Evolutionary conservation across 2,329 filamentous ascomycete species (phyloP), one percentile per base, ranked within the genome.

Genomic region (Diaporthe sp.): DNA sequence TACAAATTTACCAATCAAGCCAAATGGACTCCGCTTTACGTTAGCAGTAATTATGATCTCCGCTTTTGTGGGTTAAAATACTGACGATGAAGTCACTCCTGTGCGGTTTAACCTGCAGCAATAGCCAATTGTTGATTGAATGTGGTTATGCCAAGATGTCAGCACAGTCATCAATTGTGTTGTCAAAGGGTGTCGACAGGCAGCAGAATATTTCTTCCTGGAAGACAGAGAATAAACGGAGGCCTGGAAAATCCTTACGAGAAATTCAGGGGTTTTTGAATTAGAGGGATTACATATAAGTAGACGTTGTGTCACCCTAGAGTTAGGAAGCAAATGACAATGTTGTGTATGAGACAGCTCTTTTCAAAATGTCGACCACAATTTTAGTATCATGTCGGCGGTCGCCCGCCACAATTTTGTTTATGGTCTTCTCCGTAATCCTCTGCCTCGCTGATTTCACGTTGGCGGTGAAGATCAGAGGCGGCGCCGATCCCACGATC

Each of bases 141-240:
- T 4, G 28, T 19, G 22, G 42, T 19, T 5, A 25, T 38, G 64
- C 64, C 64, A 67, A 67, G 64, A 13, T 28, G 22, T 40, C 30
- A 67, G 64, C 64, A 19, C 45, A 67, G 64, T 52, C 64, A 67
- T 67, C 64, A 33, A 33, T 66, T 50, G 17, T 6, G 12, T n/a
- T 66, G 35, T 33, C 22, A 66, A 7, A 12, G 61, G 42, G 28
- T 17, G 42, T 5, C 28, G 35, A 19, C 42, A 66, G 45, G 64
- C 64, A 52, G 47, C 30, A 67, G n/a, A 28, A 67, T 67, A 25
- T 17, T 2, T 15, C 22, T 25, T 22, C 25, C 12, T 13, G 10
- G 30, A 19, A 35, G 4, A 12, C 50, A 2, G 33, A 17, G 3
- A 52, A 19, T 45, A 3, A 3, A 38, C 22, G 45, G 45, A 52